Base-by-base conservation (phyloP, 208 protist genomes). In the Trypanosoma platydactyli region DNA sequence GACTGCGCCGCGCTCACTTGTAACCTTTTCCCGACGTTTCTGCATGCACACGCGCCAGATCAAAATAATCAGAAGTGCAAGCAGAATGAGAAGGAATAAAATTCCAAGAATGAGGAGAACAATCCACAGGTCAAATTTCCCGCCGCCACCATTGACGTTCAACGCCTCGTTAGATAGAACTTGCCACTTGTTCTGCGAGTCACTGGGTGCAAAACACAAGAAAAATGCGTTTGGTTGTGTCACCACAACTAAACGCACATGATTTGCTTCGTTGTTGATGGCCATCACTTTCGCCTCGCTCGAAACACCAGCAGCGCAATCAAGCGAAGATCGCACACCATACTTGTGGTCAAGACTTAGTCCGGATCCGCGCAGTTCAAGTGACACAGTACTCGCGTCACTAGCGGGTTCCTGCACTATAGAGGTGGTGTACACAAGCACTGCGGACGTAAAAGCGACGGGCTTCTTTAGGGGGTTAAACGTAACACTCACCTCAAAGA, bases 21-120 rank as follows among this genome's bases (percentile, higher is more conserved):
- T 13, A 20, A 35, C 18, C 18, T 5, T 45, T 27, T 61, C 30
- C 5, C 68, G 56, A 20, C 68, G 63, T 15, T 65, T 53, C 12
- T 57, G 46, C 56, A 73, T 80, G 55, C 77, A 91, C 45, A 90
- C 71, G 60, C 85, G 79, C 74, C 81, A 92, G 7, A 92, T 62
- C 27, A 95, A 44, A 13, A 92, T 51, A 16, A 80, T 46, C 12
- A 92, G 25, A 59, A 95, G 64, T 16, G 91, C 48, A 0, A 95
- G 56, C 12, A 95, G 79, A 56, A 94, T 83, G 48, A 81, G 68
- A 29, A 94, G 77, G 46, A 94, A 80, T 40, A 91, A 55, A 20
- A 91, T 71, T 18, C 90, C 85, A 9, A 92, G 72, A 75, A 93
- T 93, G 29, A 95, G 65, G 22, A 95, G 69, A 27, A 77, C 76